Conservation (phyloP, 208 protist species). For the Trypanosomatidae sp. region DNA sequence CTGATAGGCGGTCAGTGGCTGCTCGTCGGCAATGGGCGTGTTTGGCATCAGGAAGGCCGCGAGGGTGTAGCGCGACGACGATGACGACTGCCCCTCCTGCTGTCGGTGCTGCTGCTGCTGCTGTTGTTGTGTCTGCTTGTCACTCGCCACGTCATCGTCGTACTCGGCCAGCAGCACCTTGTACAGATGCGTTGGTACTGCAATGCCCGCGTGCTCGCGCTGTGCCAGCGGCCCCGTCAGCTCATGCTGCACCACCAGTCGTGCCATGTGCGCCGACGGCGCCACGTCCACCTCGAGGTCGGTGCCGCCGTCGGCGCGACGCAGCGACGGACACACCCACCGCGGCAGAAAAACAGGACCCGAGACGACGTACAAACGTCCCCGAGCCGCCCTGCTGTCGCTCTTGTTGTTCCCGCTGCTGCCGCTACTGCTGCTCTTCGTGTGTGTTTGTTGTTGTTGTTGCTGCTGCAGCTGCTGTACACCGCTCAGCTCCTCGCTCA, state of each 20-base stretch:
- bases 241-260: constrained; percentile 38
- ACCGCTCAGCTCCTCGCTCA: constrained; percentile 15
- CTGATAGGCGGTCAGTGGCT: constrained; percentile 54
- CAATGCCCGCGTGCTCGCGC: constrained; percentile 16
- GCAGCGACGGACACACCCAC: constrained; percentile 10
- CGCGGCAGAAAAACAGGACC: constrained; percentile 55
- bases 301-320: constrained; percentile 1
- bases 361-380: constrained; percentile 21
- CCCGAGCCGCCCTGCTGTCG: constrained; percentile 4
- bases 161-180: constrained; percentile 59
- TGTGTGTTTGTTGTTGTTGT: neutral
- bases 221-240: constrained; percentile 18
- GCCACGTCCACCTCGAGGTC: neutral
- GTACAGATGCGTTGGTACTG: constrained; percentile 77
- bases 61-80: constrained; percentile 11
- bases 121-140: neutral
- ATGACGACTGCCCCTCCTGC: too few relatives aligned
- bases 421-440: neutral
- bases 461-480: constrained; percentile 2
- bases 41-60: constrained; percentile 78
- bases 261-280: neutral
- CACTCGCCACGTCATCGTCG: too few relatives aligned
- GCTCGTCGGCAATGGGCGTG: constrained; percentile 39
- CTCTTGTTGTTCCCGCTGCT: too few relatives aligned
- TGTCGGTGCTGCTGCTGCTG: too few relatives aligned